A percentile compares a stretch with the other conserved stretches of the same genome.
Conservation (phyloP, 208 protist species). For the Trypanosoma brucei region DNA sequence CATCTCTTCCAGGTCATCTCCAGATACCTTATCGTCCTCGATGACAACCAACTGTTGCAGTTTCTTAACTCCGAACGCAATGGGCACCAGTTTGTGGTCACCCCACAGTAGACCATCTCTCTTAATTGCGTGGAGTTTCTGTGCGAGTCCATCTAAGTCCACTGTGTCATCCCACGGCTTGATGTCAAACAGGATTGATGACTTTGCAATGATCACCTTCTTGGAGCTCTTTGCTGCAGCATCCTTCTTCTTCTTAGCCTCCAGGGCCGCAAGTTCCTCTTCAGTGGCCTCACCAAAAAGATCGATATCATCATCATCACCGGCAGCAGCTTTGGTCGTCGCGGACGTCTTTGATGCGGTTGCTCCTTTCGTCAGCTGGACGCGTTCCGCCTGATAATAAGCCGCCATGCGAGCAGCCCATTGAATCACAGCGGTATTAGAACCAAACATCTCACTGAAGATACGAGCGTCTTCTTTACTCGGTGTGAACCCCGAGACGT, state of each 20-base stretch:
- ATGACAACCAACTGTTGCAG: conserved; percentile 92
- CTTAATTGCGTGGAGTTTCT: conserved; percentile 78
- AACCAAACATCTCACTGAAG: conserved; percentile 85
- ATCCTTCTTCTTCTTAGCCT: conserved; percentile 86
- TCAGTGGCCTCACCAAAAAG: conserved; percentile 86
- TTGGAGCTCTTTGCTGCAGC: conserved; percentile 80
- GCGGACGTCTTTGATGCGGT: conserved; percentile 21
- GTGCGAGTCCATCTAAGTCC: conserved; percentile 82
- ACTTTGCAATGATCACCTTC: conserved; percentile 83
- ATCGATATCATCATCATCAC: conserved; percentile 86
- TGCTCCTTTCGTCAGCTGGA: conserved; percentile 36
- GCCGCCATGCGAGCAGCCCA: conserved; percentile 88
- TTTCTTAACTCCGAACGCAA: conserved; percentile 96
- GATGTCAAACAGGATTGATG: conserved; percentile 89
- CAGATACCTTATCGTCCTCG: conserved; percentile 93
- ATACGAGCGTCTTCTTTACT: conserved; percentile 81
- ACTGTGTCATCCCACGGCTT: conserved; percentile 93
- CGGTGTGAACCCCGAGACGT: conserved; percentile 69
- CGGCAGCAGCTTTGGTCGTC: conserved; percentile 11
- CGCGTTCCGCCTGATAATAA: conserved; percentile 87
- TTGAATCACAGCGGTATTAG: conserved; percentile 66
- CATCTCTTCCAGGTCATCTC: conserved; percentile 92
- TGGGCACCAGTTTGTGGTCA: conserved; percentile 82
- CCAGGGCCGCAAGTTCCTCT: conserved; percentile 81
- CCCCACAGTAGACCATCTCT: conserved; percentile 92